Percentiles rank a stretch among this genome's conserved stretches.
Evolutionary conservation across 106 monocot genomes (phyloP).

Genomic region (Allium cepa): DNA sequence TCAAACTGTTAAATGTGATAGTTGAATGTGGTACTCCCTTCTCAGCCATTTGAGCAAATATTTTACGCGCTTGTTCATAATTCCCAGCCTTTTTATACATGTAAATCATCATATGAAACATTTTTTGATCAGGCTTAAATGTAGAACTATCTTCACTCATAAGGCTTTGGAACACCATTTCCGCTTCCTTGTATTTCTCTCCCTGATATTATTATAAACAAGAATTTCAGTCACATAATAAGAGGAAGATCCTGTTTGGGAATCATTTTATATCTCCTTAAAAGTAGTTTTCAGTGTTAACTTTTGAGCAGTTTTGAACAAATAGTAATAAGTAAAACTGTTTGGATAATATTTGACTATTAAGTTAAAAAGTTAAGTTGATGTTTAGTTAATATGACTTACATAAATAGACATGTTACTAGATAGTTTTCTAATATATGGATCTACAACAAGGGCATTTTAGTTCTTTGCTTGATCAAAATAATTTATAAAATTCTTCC

Average conservation of each 20-base stretch:
- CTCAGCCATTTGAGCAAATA: conserved; percentile 81
- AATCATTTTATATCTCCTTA: no score
- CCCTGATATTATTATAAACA: conserved; percentile 34
- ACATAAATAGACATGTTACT: neutral
- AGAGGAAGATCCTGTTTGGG: no score
- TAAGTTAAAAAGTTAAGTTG: no score
- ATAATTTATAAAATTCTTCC: no score
- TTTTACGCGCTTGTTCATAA: conserved; percentile 72
- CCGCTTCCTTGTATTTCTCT: conserved; percentile 71
- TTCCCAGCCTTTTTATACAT: conserved; percentile 93
- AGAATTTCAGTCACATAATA: neutral
- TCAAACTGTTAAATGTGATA: conserved; percentile 88
- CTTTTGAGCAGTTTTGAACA: no score
- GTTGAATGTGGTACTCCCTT: conserved; percentile 68
- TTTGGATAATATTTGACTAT: no score
- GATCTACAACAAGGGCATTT: no score
- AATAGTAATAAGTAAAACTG: no score
- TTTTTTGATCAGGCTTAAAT: conserved; percentile 95
- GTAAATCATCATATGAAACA: conserved; percentile 99
- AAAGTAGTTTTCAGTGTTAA: no score
- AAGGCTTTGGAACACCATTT: conserved; percentile 61
- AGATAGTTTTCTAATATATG: neutral
- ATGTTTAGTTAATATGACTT: neutral
- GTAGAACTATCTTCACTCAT: conserved; percentile 56
- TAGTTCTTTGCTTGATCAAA: no score